A percentile compares a stretch with the other conserved stretches of the same genome.
Evolutionary conservation across 768 basidiomycete species (phyloP).

Genomic region (Suillus sp.): DNA sequence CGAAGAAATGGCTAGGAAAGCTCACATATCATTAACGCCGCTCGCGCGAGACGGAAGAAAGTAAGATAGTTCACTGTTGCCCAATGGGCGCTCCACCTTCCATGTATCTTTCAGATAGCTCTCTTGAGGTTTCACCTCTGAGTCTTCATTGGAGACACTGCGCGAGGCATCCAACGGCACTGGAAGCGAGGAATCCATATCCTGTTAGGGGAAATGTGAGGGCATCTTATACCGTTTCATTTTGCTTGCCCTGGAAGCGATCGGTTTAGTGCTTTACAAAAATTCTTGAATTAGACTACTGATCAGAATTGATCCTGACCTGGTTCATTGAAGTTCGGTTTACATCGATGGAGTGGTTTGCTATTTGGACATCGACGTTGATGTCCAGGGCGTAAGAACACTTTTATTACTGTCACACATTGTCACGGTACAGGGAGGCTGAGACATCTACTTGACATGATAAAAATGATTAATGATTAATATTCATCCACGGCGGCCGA

Average conservation of each 20-base stretch:
- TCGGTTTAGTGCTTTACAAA: not conserved
- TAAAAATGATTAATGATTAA: too few species aligned
- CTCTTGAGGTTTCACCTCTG: not conserved
- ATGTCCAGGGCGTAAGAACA: too few species aligned
- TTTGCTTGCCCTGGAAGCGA: not conserved
- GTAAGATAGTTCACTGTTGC: conserved; percentile 79
- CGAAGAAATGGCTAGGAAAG: conserved; percentile 3
- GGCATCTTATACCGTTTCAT: conserved; percentile 5
- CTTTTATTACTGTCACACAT: too few species aligned
- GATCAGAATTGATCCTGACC: not conserved
- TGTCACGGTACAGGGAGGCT: too few species aligned
- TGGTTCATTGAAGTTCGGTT: conserved; percentile 1
- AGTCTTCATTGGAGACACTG: not conserved
- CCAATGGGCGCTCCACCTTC: conserved; percentile 53
- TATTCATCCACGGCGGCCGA: too few species aligned
- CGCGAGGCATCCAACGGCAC: conserved; percentile 1
- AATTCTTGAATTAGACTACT: not conserved
- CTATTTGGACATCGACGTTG: not conserved
- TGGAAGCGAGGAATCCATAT: conserved; percentile 4
- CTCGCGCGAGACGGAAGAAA: conserved; percentile 76
- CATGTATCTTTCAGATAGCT: conserved; percentile 5
- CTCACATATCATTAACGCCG: conserved; percentile 88
- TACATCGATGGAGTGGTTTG: not conserved
- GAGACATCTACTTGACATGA: too few species aligned
- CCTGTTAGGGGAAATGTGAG: not conserved